These are phyloP conservation scores for Eucalyptus melliodora DNA, from an alignment of 345 rosid species.

Conservation along the genomic window DNA sequence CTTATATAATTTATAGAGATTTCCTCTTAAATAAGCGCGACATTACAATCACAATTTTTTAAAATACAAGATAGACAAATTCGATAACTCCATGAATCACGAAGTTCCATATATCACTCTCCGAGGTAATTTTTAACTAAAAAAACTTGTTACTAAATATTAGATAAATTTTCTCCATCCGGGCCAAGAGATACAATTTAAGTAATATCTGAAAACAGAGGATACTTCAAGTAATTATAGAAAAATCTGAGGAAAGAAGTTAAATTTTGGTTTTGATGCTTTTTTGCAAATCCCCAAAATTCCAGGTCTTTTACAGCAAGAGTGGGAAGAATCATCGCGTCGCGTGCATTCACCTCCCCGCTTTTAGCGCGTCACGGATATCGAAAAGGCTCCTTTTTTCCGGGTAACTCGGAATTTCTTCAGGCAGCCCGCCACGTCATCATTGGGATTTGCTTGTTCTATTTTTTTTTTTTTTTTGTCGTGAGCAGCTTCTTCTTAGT, in stretches of 20 bases:
- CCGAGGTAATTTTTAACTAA: fast-evolving
- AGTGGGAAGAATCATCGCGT: not conserved
- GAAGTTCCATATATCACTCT: not conserved
- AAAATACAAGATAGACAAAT: not conserved
- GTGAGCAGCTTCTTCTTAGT: not conserved
- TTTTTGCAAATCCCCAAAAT: not conserved
- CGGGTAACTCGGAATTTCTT: not conserved
- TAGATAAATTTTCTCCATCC: not conserved
- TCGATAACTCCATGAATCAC: fast-evolving
- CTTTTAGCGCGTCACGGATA: not conserved
- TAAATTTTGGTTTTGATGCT: not conserved
- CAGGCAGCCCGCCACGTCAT: not conserved
- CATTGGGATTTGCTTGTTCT: not conserved
- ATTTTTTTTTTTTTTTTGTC: not conserved
- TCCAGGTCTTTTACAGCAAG: not conserved
- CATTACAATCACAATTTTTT: not conserved
- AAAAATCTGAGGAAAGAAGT: not conserved
- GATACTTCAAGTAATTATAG: not conserved
- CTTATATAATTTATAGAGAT: not conserved
- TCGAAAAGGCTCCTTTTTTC: not conserved
- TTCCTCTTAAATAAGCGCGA: not conserved
- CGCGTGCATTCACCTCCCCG: not conserved
- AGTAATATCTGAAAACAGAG: not conserved
- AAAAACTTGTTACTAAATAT: not conserved
- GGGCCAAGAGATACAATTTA: not conserved